phyloP scores from a whole-genome alignment of 768 basidiomycete genomes.

The Trametes sanguinea region DNA sequence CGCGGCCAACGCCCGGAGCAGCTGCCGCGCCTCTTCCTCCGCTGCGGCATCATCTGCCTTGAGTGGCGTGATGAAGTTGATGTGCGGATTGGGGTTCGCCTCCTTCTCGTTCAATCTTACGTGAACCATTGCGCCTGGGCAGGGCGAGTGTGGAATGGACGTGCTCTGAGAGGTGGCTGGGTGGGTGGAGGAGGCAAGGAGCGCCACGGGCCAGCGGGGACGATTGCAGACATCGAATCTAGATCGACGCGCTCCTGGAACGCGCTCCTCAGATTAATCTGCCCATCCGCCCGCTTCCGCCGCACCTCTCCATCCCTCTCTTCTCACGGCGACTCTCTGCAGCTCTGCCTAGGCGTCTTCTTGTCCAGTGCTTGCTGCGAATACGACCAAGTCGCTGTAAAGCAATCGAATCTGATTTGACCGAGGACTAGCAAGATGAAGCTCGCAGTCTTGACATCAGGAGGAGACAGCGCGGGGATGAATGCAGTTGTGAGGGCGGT shows the following conservation, averaged over 20 bases:
- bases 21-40: conserved; percentile 66
- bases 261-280: background rate
- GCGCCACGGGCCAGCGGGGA: conserved; percentile 1
- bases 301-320: background rate
- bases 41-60: conserved; percentile 42
- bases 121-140: conserved; percentile 60
- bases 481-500: conserved; percentile 93
- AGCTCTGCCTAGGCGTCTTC: background rate
- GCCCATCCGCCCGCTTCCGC: conserved; percentile 2
- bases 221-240: background rate
- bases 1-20: conserved; percentile 77
- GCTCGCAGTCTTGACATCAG: conserved; percentile 92
- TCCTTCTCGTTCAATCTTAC: conserved; percentile 68
- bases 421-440: conserved; percentile 54
- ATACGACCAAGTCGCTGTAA: too few relatives aligned
- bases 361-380: background rate
- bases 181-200: background rate
- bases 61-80: conserved; percentile 75
- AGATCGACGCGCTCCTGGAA: conserved; percentile 9
- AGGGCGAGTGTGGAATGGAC: background rate
- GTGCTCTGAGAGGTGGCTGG: background rate
- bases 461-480: conserved; percentile 98
- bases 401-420: background rate
- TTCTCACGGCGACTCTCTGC: too few relatives aligned
- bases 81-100: conserved; percentile 69